phyloP scores from a whole-genome alignment of 2,329 filamentous ascomycete species.

The Nectriaceae sp. region DNA sequence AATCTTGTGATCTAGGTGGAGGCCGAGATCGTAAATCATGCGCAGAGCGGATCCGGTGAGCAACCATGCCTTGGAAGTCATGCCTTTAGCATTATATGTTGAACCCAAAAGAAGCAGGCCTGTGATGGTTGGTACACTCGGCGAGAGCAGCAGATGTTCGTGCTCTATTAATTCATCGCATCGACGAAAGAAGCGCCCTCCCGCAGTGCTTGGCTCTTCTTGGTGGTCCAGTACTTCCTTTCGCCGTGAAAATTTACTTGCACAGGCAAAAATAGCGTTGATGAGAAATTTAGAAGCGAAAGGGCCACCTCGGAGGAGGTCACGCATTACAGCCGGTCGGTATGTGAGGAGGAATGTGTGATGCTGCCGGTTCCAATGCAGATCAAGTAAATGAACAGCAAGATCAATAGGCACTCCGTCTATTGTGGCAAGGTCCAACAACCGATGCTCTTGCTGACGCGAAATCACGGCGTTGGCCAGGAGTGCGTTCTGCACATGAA shows the following conservation, averaged over 20 bases:
- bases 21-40: conserved; percentile 43
- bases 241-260: conserved; percentile 29
- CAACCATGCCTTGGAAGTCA: conserved; percentile 38
- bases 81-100: conserved; percentile 25
- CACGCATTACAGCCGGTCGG: conserved; percentile 39
- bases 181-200: conserved; percentile 23
- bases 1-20: conserved; percentile 36
- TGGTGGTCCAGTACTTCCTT: conserved; percentile 21
- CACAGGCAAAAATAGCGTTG: conserved; percentile 36
- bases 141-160: conserved; percentile 15
- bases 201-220: conserved; percentile 20
- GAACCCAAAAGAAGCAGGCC: conserved; percentile 29
- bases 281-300: conserved; percentile 40
- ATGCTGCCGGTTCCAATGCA: conserved; percentile 43
- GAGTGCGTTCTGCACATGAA: not conserved
- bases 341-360: conserved; percentile 40
- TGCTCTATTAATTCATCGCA: conserved; percentile 24
- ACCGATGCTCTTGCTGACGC: conserved; percentile 5
- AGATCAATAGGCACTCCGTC: conserved; percentile 30
- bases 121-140: conserved; percentile 28
- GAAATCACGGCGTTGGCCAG: conserved; percentile 7
- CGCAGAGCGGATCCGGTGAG: conserved; percentile 42
- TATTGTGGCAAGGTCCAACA: conserved; percentile 6
- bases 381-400: conserved; percentile 38
- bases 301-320: conserved; percentile 35